Conservation (phyloP, 371 early-diverging fungal genomes). For the Apophysomyces trapeziformis region DNA sequence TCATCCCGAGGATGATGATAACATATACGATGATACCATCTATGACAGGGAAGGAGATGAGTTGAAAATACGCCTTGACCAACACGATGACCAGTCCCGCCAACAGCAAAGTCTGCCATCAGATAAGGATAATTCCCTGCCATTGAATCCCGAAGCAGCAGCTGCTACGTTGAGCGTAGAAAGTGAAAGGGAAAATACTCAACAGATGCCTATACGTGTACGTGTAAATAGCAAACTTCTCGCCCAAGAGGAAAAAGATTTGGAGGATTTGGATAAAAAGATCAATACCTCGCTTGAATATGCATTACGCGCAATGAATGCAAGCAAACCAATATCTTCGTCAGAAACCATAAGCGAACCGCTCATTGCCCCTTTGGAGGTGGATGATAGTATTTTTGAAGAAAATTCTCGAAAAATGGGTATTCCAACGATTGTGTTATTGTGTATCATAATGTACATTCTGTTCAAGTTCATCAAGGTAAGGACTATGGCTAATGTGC, state of each 20-base stretch:
- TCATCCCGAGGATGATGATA: not conserved
- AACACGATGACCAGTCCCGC: not conserved
- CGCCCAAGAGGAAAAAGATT: not conserved
- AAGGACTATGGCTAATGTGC: not conserved
- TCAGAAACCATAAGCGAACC: not conserved
- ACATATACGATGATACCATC: not conserved
- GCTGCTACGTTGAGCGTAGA: not conserved
- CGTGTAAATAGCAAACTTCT: not conserved
- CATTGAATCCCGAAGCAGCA: not conserved
- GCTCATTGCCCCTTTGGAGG: not conserved
- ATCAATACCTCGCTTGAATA: not conserved
- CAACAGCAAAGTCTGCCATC: not conserved
- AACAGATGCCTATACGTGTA: not conserved
- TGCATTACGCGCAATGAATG: not conserved
- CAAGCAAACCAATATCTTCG: not conserved
- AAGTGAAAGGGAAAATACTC: not conserved
- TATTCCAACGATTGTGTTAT: not conserved
- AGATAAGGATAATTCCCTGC: not conserved
- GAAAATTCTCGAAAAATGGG: not conserved
- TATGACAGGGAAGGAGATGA: not conserved
- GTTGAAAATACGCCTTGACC: too few species aligned
- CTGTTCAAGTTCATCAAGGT: not conserved
- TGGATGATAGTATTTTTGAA: constrained; percentile 3
- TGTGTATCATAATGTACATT: not conserved
- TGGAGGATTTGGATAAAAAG: not conserved